Evolutionary conservation across 2,329 filamentous ascomycete species (phyloP).

Genomic region (Orbilia oligospora): DNA sequence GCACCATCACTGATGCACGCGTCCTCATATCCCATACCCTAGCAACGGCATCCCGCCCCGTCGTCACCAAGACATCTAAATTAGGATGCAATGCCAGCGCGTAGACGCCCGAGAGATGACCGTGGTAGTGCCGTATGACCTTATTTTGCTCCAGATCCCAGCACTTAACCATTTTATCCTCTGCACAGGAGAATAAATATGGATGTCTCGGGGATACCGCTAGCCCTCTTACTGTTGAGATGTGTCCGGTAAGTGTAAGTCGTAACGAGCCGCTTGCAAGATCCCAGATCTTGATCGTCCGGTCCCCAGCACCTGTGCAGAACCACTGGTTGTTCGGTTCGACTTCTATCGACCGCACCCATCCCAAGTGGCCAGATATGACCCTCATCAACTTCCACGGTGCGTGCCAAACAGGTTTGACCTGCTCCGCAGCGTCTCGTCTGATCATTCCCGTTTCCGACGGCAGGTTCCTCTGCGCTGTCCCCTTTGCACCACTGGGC

Average conservation of each 20-base stretch:
- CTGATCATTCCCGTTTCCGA: slow-evolving; percentile 62
- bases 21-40: slow-evolving; percentile 99
- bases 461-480: slow-evolving; percentile 62
- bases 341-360: slow-evolving; percentile 89
- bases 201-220: slow-evolving; percentile 94
- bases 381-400: slow-evolving; percentile 99
- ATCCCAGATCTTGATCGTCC: slow-evolving; percentile 99
- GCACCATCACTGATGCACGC: slow-evolving; percentile 92
- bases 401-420: slow-evolving; percentile 93
- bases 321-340: slow-evolving; percentile 99
- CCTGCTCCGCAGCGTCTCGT: slow-evolving; percentile 72
- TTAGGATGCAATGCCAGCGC: slow-evolving; percentile 93
- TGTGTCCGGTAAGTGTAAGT: slow-evolving; percentile 92
- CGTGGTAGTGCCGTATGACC: slow-evolving; percentile 97
- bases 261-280: slow-evolving; percentile 86
- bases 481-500: slow-evolving; percentile 57
- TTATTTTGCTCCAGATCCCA: slow-evolving; percentile 99
- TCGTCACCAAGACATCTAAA: slow-evolving; percentile 93
- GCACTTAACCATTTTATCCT: slow-evolving; percentile 99
- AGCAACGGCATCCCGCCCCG: slow-evolving; percentile 92
- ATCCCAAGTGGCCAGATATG: slow-evolving; percentile 94
- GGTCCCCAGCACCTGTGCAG: slow-evolving; percentile 91
- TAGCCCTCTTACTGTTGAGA: slow-evolving; percentile 90
- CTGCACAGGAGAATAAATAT: slow-evolving; percentile 96
- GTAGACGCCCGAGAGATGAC: slow-evolving; percentile 95